phyloP scores from a whole-genome alignment of 306 rosid species.

The Prunus mume region DNA sequence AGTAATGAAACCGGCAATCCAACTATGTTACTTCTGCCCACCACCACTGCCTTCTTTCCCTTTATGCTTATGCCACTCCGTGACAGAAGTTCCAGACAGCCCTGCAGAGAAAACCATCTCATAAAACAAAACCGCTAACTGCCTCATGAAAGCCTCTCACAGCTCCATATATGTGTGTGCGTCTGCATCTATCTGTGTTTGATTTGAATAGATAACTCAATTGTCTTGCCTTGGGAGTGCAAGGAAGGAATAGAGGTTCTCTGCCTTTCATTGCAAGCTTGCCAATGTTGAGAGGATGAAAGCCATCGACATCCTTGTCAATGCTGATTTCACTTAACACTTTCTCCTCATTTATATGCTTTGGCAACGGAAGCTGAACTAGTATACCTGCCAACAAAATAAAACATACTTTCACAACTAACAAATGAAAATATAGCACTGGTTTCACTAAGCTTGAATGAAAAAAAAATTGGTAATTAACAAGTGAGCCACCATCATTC shows the following conservation, averaged over 20 bases:
- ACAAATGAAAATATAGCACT: neutral
- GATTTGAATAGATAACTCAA: slow-evolving; percentile 10
- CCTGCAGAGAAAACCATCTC: slow-evolving; percentile 40
- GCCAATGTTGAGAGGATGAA: slow-evolving; percentile 93
- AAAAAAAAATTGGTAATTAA: neutral
- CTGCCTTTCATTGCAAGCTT: slow-evolving; percentile 97
- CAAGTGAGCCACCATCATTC: neutral
- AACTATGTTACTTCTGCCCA: slow-evolving; percentile 94
- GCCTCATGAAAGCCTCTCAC: neutral
- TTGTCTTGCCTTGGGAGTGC: slow-evolving; percentile 81
- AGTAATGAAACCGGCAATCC: slow-evolving; percentile 85
- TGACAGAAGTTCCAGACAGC: slow-evolving; percentile 76
- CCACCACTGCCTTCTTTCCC: slow-evolving; percentile 88
- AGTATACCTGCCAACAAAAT: slow-evolving; percentile 60
- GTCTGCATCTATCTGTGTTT: slow-evolving; percentile 4
- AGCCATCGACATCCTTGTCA: slow-evolving; percentile 92
- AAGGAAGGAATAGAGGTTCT: slow-evolving; percentile 81
- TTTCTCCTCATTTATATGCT: slow-evolving; percentile 81
- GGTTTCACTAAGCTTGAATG: neutral
- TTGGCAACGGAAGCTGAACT: slow-evolving; percentile 94
- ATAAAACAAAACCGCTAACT: neutral
- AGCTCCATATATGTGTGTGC: neutral
- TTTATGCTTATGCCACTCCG: slow-evolving; percentile 68
- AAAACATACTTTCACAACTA: neutral
- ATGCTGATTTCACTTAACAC: slow-evolving; percentile 78